Conservation (phyloP, 1,284 basidiomycete genomes). For the Stygiomarasmius scandens region DNA sequence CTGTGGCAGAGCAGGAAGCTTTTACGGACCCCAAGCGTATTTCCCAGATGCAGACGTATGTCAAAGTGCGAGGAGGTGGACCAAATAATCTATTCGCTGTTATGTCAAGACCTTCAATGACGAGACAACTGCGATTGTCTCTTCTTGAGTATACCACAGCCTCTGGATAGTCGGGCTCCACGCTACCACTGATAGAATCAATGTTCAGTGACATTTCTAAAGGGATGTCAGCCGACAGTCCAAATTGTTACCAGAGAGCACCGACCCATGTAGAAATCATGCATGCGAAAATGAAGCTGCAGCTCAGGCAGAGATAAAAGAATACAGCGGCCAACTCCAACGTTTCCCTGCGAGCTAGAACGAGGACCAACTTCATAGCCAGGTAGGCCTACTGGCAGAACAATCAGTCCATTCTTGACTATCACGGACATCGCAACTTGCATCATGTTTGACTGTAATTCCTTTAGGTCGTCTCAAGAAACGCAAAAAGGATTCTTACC, state of each 20-base stretch:
- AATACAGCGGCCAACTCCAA: slow-evolving; percentile 56
- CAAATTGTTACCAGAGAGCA: slow-evolving; percentile 4
- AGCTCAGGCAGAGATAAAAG: slow-evolving; percentile 66
- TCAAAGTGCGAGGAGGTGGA: slow-evolving; percentile 78
- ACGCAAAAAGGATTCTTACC: slow-evolving; percentile 43
- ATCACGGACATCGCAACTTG: slow-evolving; percentile 71
- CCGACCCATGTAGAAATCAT: slow-evolving; percentile 88
- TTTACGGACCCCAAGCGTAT: slow-evolving; percentile 68
- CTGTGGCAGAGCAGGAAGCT: slow-evolving; percentile 56
- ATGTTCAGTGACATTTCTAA: slow-evolving; percentile 81
- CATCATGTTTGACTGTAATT: slow-evolving; percentile 74
- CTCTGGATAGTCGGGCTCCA: slow-evolving; percentile 53
- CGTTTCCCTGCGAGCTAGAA: slow-evolving; percentile 23
- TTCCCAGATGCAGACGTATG: slow-evolving; percentile 93
- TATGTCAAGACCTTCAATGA: slow-evolving; percentile 78
- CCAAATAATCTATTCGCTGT: slow-evolving; percentile 86
- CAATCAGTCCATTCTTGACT: slow-evolving; percentile 55
- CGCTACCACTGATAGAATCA: slow-evolving; percentile 57
- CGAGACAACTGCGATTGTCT: slow-evolving; percentile 33
- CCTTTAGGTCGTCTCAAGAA: background rate
- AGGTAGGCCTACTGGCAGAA: slow-evolving; percentile 77
- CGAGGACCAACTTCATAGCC: slow-evolving; percentile 55
- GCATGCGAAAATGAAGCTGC: slow-evolving; percentile 75
- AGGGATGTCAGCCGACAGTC: slow-evolving; percentile 12
- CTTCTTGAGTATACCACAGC: slow-evolving; percentile 41